Evolutionary conservation across 306 rosid genomes (phyloP).

Genomic region (Dryas drummondii): DNA sequence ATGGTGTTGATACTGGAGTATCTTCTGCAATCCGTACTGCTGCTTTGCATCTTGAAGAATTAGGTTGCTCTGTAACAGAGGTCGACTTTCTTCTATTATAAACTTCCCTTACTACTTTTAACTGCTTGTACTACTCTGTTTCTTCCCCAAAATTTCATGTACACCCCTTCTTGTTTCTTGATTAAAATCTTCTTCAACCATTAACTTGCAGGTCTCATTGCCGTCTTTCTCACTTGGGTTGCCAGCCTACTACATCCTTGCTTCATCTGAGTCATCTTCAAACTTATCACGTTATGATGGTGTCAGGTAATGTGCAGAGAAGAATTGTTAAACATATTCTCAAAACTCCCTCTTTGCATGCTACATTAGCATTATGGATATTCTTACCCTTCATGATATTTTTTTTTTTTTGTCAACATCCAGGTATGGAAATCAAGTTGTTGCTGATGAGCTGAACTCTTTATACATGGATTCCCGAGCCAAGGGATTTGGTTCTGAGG

Average conservation of each 20-base stretch:
- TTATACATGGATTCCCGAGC: constrained; percentile 83
- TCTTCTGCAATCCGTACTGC: constrained; percentile 70
- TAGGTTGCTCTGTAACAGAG: constrained; percentile 86
- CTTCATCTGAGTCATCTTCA: constrained; percentile 90
- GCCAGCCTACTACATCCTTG: constrained; percentile 96
- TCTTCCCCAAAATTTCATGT: background rate
- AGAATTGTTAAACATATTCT: background rate
- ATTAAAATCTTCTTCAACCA: constrained; percentile 12
- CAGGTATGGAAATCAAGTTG: constrained; percentile 85
- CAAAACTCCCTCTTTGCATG: background rate
- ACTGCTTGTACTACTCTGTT: constrained; percentile 20
- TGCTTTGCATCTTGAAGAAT: constrained; percentile 83
- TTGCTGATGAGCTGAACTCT: constrained; percentile 65
- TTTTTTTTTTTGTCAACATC: constrained; percentile 28
- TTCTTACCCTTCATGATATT: background rate
- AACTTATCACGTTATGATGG: constrained; percentile 97
- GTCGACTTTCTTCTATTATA: constrained; percentile 35
- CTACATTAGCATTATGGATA: background rate
- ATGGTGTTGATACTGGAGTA: constrained; percentile 82
- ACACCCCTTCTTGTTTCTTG: background rate
- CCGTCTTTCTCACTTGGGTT: constrained; percentile 96
- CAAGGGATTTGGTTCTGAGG: constrained; percentile 92
- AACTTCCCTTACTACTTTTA: constrained; percentile 1
- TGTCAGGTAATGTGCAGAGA: constrained; percentile 53
- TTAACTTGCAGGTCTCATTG: constrained; percentile 69